These are phyloP conservation scores for Heritiera littoralis DNA, from an alignment of 345 rosid species.

Conservation along the genomic window DNA sequence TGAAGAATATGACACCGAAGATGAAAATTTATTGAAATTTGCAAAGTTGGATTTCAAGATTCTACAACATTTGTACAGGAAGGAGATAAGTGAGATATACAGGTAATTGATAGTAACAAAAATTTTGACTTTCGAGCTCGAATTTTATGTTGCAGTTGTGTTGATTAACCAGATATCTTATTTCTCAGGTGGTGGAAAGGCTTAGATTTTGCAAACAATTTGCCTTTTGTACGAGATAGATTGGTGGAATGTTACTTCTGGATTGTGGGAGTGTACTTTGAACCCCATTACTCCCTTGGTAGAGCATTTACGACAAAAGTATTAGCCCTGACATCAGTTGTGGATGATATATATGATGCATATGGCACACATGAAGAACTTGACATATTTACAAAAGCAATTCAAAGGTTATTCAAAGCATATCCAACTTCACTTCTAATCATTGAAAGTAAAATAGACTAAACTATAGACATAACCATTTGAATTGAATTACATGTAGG, in stretches of 20 bases:
- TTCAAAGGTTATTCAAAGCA: conserved; percentile 20
- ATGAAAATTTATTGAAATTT: conserved; percentile 8
- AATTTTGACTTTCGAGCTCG: no score
- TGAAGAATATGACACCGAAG: conserved; percentile 7
- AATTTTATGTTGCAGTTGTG: neutral
- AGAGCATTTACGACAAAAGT: conserved; percentile 24
- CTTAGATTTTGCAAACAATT: conserved; percentile 25
- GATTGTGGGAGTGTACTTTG: conserved; percentile 20
- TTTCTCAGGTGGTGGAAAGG: conserved; percentile 39
- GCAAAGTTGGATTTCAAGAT: conserved; percentile 34
- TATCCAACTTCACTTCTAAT: neutral
- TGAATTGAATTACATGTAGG: neutral
- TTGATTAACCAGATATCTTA: neutral
- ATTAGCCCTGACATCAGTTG: neutral
- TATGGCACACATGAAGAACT: conserved; percentile 31
- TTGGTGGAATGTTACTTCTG: conserved; percentile 34
- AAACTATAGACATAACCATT: neutral
- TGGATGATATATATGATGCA: conserved; percentile 33
- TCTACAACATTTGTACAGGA: conserved; percentile 4
- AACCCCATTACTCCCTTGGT: conserved; percentile 26
- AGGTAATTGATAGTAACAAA: neutral
- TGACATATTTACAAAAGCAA: conserved; percentile 22
- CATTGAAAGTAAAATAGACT: neutral
- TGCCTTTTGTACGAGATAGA: conserved; percentile 36
- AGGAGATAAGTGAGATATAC: conserved; percentile 19